Conservation (phyloP, 176 grass and related monocot genomes). For the bread wheat (Triticum aestivum) region IWGSC_CS_RefSeq_v2.1 NC_057813.1:716184637-716185136, state of each 20-base stretch:
- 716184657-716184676: neutral
- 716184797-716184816: neutral
- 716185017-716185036: neutral
- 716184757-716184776: neutral
- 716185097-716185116: neutral
- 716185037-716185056: neutral
- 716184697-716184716: neutral
- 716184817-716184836: no score
- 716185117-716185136: conserved; percentile 8
- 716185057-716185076: conserved; percentile 20
- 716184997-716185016: neutral
- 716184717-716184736: neutral
- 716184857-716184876: neutral
- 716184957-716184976: neutral
- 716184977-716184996: conserved; percentile 22
- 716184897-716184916: neutral
- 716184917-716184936: neutral
- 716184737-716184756: neutral
- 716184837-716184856: no score
- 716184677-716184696: conserved; percentile 15
- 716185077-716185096: neutral
- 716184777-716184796: neutral
- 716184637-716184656: no score
- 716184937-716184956: neutral
- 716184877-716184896: neutral